Conservation (phyloP, 78 protist genomes). For the Pelomyxa schiedti region DNA sequence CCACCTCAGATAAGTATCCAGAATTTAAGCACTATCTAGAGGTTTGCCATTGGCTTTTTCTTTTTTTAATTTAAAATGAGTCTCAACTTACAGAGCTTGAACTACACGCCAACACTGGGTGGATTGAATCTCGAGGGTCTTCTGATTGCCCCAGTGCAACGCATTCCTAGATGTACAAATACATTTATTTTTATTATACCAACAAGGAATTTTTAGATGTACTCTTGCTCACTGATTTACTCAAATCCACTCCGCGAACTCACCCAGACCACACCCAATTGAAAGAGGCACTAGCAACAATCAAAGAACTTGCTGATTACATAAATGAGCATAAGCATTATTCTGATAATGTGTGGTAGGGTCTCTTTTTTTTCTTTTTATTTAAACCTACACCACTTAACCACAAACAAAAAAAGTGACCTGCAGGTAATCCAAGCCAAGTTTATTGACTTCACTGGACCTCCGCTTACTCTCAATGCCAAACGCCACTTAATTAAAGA, state of each 20-base stretch:
- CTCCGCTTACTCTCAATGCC: not conserved
- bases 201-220: not conserved
- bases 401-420: no score
- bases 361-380: no score
- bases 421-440: not conserved
- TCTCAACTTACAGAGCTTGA: not conserved
- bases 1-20: not conserved
- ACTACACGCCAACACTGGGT: not conserved
- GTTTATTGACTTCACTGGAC: not conserved
- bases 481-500: not conserved
- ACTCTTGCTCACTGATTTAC: not conserved
- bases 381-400: no score
- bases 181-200: not conserved
- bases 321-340: not conserved
- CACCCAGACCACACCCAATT: not conserved
- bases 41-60: no score
- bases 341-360: not conserved
- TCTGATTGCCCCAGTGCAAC: not conserved
- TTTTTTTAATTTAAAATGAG: no score
- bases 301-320: not conserved
- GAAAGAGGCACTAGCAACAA: not conserved
- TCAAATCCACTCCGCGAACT: not conserved
- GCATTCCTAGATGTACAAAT: not conserved
- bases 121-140: not conserved
- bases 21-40: not conserved